Percentiles rank a stretch among this genome's conserved stretches.
These are phyloP conservation scores for Glycine latifolia DNA, from an alignment of 306 rosid genomes.

Conservation along the genomic window DNA sequence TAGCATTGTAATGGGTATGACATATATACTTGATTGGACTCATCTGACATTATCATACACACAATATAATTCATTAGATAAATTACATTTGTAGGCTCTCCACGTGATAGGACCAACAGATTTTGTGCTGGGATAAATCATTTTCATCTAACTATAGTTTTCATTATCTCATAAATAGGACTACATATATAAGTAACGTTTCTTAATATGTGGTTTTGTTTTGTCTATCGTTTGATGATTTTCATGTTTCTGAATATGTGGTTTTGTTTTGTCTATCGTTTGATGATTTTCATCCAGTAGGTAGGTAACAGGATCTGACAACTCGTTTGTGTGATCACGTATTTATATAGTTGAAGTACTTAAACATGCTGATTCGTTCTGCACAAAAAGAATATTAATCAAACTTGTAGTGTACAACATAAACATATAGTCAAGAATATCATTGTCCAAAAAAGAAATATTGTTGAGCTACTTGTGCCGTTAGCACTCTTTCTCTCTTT, in stretches of 20 bases:
- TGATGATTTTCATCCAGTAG: constrained; percentile 39
- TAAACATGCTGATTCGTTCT: constrained; percentile 19
- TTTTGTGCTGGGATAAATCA: constrained; percentile 16
- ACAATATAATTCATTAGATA: not conserved
- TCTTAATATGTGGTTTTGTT: not conserved
- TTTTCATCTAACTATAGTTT: not conserved
- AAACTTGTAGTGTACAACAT: constrained; percentile 20
- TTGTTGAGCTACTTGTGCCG: not conserved
- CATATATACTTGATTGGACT: not conserved
- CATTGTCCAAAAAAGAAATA: constrained; percentile 13
- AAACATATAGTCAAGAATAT: constrained; percentile 24
- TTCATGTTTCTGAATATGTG: not conserved
- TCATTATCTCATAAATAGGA: constrained; percentile 4
- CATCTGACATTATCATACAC: not conserved
- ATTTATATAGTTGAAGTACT: not conserved
- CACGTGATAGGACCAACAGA: not conserved
- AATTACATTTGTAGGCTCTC: constrained; percentile 1
- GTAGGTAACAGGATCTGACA: constrained; percentile 49
- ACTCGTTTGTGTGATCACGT: constrained; percentile 19
- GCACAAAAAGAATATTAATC: constrained; percentile 1
- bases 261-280: constrained; percentile 1
- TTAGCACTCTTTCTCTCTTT: not conserved
- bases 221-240: too few relatives aligned
- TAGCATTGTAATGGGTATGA: constrained; percentile 23
- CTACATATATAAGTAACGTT: constrained; percentile 13